phyloP scores from a whole-genome alignment of 352 stramenopile species.

The Aphanomyces stellatus region DNA sequence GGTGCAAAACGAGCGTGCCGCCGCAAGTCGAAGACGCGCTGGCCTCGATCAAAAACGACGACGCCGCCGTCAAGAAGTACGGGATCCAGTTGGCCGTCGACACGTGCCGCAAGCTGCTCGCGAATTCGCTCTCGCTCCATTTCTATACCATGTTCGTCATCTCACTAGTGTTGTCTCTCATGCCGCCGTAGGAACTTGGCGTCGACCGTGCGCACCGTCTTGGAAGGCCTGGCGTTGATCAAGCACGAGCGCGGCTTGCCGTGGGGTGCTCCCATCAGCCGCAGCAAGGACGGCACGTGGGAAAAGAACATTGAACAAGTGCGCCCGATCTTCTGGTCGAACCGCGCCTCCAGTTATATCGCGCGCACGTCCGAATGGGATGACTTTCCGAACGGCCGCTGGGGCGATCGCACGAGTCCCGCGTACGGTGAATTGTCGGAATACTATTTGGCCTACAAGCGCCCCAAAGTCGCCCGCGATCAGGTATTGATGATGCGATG shows the following conservation, averaged over 20 bases:
- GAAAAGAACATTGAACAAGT: constrained; percentile 16
- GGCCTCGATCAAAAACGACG: constrained; percentile 90
- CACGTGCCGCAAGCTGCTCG: constrained; percentile 87
- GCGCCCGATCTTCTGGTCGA: constrained; percentile 98
- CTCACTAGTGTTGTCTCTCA: not conserved
- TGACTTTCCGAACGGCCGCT: constrained; percentile 94
- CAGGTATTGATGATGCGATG: constrained; percentile 23
- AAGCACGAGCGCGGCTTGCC: constrained; percentile 56
- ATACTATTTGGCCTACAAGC: constrained; percentile 87
- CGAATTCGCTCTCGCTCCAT: constrained; percentile 73
- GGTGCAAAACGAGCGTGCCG: constrained; percentile 95
- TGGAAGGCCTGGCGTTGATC: constrained; percentile 66
- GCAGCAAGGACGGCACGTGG: constrained; percentile 17
- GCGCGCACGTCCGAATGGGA: constrained; percentile 94
- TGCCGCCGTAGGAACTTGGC: constrained; percentile 57
- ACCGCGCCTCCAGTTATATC: constrained; percentile 96
- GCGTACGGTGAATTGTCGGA: constrained; percentile 95
- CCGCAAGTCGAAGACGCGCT: constrained; percentile 67
- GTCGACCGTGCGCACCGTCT: constrained; percentile 73
- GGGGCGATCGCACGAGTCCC: constrained; percentile 91
- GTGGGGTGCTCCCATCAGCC: constrained; percentile 60
- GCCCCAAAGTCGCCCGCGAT: constrained; percentile 59
- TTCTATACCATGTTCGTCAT: constrained; percentile 87
- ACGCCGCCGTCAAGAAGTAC: constrained; percentile 89
- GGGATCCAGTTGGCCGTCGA: constrained; percentile 91